Base-by-base conservation (phyloP, 768 basidiomycete genomes). In the Tricholoma hemisulphureum region DNA sequence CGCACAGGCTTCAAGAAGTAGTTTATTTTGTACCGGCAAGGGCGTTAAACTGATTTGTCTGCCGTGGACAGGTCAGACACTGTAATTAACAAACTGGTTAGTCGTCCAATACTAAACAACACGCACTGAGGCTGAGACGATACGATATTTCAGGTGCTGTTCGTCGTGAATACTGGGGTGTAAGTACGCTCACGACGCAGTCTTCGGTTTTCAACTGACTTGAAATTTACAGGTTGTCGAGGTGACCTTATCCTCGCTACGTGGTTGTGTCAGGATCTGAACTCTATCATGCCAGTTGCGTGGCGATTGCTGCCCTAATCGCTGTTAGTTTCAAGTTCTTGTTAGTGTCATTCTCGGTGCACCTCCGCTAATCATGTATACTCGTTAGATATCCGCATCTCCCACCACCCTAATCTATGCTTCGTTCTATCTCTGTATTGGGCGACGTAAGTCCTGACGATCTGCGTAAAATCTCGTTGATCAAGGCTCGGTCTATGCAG, bases 1-100 rank as follows among this genome's bases (percentile, higher is more conserved):
- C 74, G 82, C 9, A 83, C 83, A 6, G 81, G 82, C 2, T 84
- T 83, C 68, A 74, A 71, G 49, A 79, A 69, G 82, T 76, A 48
- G 6, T 18, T 18, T 51, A n/a, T 28, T 14, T 28, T 21, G 18
- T 39, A 26, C 18, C 55, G 23, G 8, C 35, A 29, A n/a, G 13
- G 11, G 32, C n/a, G 29, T 52, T 43, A 3, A 9, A 13, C 37
- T 9, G 21, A 9, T 43, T 43, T 39, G 18, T 24, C 7, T 29
- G 10, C n/a, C 26, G 18, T 34, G n/a, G 20, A 49, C 32, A 69
- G 67, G 46, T 63, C 64, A 24, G 64, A 69, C 34, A 58, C 61
- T 8, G 62, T 64, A 23, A 63, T 69, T 31, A 67, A 61, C 49
- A 61, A 48, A 24, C 35, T 53, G 52, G 52, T 53, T 3, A 23